Conservation (phyloP, 148 eudicot genomes). For the Chenopodium berlandieri region DNA sequence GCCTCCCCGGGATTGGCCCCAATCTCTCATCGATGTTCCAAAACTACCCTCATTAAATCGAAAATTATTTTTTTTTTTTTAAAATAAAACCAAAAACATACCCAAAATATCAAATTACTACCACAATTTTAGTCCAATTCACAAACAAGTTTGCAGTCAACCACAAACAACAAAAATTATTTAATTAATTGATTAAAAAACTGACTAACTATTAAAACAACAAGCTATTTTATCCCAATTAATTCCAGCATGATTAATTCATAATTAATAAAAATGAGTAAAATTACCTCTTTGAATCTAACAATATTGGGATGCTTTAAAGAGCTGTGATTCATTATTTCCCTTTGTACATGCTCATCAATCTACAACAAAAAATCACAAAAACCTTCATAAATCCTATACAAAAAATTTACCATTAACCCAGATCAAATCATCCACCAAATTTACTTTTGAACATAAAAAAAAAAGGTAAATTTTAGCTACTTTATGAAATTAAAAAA, state of each 20-base stretch:
- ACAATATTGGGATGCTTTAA: constrained; percentile 81
- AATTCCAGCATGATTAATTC: neutral
- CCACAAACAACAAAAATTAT: neutral
- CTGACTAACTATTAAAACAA: neutral
- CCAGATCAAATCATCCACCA: constrained; percentile 18
- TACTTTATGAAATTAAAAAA: neutral
- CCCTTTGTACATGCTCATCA: constrained; percentile 92
- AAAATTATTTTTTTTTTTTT: too few species aligned
- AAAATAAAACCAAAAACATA: neutral
- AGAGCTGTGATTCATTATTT: constrained; percentile 85
- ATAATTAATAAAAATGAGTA: neutral
- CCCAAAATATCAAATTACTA: neutral
- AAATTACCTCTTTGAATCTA: constrained; percentile 74
- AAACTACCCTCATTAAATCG: neutral
- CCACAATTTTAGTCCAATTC: neutral
- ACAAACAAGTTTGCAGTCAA: neutral
- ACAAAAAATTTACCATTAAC: neutral
- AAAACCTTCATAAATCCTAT: neutral
- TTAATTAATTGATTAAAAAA: neutral
- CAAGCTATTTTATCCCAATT: neutral
- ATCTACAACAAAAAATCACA: constrained; percentile 46
- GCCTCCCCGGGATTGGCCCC: neutral
- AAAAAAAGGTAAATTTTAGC: neutral
- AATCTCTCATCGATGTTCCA: neutral
- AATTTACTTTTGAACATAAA: constrained; percentile 7